phyloP scores from a whole-genome alignment of 768 basidiomycete genomes.

The Leccinum olivaceopallidum region DNA sequence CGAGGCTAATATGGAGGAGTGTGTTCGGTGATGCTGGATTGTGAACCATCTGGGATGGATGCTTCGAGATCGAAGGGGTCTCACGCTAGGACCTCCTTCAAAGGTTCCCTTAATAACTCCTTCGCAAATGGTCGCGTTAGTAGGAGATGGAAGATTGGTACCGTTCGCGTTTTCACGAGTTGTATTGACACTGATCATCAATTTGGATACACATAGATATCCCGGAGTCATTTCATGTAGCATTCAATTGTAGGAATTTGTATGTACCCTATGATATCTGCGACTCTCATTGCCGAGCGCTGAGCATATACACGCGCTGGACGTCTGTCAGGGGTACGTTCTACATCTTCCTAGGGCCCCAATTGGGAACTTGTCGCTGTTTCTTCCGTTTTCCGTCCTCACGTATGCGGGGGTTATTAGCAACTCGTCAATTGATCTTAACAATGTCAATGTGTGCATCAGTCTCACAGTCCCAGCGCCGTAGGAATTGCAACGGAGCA shows the following conservation, averaged over 20 bases:
- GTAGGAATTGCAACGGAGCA: neutral
- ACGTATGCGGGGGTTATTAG: neutral
- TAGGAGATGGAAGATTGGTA: neutral
- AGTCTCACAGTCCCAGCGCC: neutral
- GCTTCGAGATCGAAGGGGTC: neutral
- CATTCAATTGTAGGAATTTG: neutral
- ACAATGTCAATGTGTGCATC: no score
- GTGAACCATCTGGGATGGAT: slow-evolving; percentile 11
- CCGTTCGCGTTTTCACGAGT: neutral
- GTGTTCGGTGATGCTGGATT: slow-evolving; percentile 31
- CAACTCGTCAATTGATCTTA: neutral
- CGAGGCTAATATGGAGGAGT: slow-evolving; percentile 30
- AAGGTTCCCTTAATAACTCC: neutral
- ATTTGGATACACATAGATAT: slow-evolving; percentile 1
- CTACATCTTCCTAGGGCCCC: neutral
- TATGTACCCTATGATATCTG: neutral
- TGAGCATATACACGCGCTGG: neutral
- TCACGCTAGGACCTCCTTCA: neutral
- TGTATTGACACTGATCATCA: neutral
- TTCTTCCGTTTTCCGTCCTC: neutral
- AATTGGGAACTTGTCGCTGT: neutral
- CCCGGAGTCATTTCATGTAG: neutral
- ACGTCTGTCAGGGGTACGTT: neutral
- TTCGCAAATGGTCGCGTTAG: neutral
- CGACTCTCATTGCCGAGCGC: neutral